A percentile compares a stretch with the other conserved stretches of the same genome.
phyloP scores from a whole-genome alignment of 306 rosid species.

The Castanopsis chinensis region DNA sequence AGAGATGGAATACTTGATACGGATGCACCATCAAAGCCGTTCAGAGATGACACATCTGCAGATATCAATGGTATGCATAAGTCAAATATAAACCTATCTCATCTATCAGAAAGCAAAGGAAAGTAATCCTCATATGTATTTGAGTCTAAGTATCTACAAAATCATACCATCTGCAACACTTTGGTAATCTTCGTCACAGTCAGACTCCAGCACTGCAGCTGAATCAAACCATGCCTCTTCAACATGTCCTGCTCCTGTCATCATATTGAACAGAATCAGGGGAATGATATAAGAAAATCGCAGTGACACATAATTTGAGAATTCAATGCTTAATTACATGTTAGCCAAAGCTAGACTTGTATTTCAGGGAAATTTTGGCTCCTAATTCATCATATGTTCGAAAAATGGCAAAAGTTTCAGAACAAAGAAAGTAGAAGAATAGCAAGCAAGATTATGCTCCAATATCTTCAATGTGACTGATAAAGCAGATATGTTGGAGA shows the following conservation, averaged over 20 bases:
- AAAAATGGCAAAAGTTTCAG: background rate
- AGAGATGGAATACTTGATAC: constrained; percentile 40
- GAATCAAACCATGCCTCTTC: constrained; percentile 94
- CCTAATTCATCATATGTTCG: background rate
- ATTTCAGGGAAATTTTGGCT: no score
- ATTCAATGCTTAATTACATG: background rate
- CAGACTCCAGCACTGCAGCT: constrained; percentile 64
- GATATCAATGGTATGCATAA: constrained; percentile 1
- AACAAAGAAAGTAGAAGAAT: background rate
- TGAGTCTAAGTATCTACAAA: background rate
- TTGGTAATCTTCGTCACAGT: constrained; percentile 84
- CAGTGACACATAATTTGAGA: background rate
- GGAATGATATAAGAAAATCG: background rate
- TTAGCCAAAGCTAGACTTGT: no score
- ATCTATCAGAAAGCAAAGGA: background rate
- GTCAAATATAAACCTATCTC: background rate
- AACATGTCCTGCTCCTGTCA: constrained; percentile 42
- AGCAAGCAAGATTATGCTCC: background rate
- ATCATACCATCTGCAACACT: constrained; percentile 83
- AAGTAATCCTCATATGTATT: constrained; percentile 1
- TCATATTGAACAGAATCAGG: constrained; percentile 14
- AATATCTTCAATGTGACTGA: background rate
- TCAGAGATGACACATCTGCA: constrained; percentile 62
- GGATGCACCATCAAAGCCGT: constrained; percentile 51
- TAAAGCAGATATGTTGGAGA: background rate